These are phyloP conservation scores for Penicillium angulare DNA, from an alignment of 495 filamentous ascomycete species.

Conservation along the genomic window DNA sequence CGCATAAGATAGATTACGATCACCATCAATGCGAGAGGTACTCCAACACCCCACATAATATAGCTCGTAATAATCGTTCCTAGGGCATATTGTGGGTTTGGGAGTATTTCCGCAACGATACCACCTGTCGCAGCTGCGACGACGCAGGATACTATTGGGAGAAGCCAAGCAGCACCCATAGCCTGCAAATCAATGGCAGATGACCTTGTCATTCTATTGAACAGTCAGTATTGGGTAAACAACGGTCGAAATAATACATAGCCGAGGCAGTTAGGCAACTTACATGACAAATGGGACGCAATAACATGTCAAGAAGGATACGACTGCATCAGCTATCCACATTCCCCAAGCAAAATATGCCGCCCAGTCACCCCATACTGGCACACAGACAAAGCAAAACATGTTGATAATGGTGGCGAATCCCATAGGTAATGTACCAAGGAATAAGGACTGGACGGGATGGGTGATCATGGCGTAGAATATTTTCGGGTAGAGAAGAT, in stretches of 20 bases:
- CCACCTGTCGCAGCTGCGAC: constrained; percentile 58
- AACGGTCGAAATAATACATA: neutral
- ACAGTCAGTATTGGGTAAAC: neutral
- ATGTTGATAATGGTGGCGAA: constrained; percentile 62
- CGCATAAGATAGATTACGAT: constrained; percentile 62
- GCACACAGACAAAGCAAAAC: constrained; percentile 54
- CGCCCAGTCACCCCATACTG: constrained; percentile 46
- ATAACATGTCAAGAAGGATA: constrained; percentile 49
- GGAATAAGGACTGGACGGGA: constrained; percentile 58
- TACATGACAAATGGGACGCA: constrained; percentile 42
- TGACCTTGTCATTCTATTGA: constrained; percentile 31
- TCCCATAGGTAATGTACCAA: constrained; percentile 63
- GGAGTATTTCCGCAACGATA: constrained; percentile 53
- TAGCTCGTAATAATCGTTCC: constrained; percentile 57
- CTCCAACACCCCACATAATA: constrained; percentile 58
- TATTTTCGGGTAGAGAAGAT: constrained; percentile 56
- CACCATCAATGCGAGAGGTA: constrained; percentile 53
- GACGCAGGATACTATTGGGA: constrained; percentile 58
- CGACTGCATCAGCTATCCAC: constrained; percentile 58
- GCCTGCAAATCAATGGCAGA: constrained; percentile 32
- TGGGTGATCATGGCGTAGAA: constrained; percentile 57
- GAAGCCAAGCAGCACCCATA: constrained; percentile 60
- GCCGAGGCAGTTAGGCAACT: no score
- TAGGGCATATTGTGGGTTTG: constrained; percentile 50
- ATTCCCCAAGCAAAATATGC: constrained; percentile 47